Evolutionary conservation across 169 alveolate species (phyloP), one percentile per base, ranked within the genome.

Genomic region (Plasmodium gonderi): DNA sequence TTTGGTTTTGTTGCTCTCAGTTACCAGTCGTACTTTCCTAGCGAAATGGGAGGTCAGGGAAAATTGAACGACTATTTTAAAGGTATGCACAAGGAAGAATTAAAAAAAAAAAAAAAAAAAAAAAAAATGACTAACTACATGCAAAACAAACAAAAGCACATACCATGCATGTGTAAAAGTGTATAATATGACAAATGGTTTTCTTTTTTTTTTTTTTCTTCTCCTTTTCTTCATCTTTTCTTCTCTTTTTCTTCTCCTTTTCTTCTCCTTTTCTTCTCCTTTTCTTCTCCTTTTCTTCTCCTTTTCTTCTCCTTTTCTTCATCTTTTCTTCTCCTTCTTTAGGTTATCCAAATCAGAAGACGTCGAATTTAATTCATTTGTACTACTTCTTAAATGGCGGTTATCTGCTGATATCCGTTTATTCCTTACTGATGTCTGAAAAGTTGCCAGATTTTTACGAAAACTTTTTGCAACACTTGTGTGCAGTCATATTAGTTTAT

Each of bases 301-400:
- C 42, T n/a, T 29, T 4, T 47, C 1, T 51, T 77, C n/a, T 65
- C 12, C 45, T 20, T 79, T 38, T 38, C 12, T 68, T 7, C 64
- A n/a, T n/a, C n/a, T n/a, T n/a, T n/a, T n/a, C n/a, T n/a, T n/a
- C 26, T 33, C n/a, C 7, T 23, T 42, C 60, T 51, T 1, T 31
- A 95, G 97, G 85, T 6, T 92, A 92, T 60, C 97, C 97, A 36
- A 78, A 90, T 64, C 97, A 95, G 51, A 93, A 95, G 72, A 91
- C 94, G 65, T 89, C 91, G 40, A 69, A 76, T 12, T 81, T 92
- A 64, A 79, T 92, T 36, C 96, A 92, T 67, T 23, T 82, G 69
- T 95, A 95, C 94, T 95, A 93, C 38, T 95, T 91, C 90, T 77
- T 95, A 33, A 90, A 92, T 54, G 95, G 94, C 17, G 97, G 97